Base-by-base conservation (phyloP, 2,329 filamentous ascomycete genomes). In the Colletotrichum tabaci region DNA sequence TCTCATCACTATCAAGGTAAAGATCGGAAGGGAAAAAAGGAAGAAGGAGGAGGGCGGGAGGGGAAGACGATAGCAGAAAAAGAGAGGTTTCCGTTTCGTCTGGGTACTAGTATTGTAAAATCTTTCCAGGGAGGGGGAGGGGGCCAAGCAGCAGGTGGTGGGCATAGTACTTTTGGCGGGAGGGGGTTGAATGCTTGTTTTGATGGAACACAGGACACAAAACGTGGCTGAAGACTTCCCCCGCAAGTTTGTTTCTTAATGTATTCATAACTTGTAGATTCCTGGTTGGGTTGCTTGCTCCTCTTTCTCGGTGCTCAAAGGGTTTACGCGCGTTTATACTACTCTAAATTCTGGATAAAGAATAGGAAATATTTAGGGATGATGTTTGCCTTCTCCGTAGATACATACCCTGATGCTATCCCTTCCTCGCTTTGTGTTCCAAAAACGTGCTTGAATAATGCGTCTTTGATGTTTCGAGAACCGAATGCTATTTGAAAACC, bases 121-220 rank as follows among this genome's bases (percentile, higher is more conserved):
- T 46, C 42, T 55, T n/a, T 50, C 2, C 35, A 9, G 1, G 8
- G 26, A 30, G 26, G 35, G 35, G 35, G 8, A 35, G 30, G 9
- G 30, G 30, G 30, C 2, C 8, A 35, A 35, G 30, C 8, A 35
- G 30, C 30, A 35, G 30, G 3, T 4, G n/a, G 15, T 18, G 18
- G 10, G 21, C 15, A 26, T 15, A 21, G 49, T n/a, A 46, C 18
- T 38, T 16, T 61, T 26, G 60, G 30, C 21, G 46, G 65, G 64
- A 56, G 63, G 44, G 53, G 53, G 47, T 26, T n/a, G 44, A 18
- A 13, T 55, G 53, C 66, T 55, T 55, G 26, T 60, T 16, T 61
- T 23, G 30, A 16, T 61, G 58, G 47, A 71, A 47, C 52, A 72
- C 69, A 70, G 60, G n/a, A 70, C 69, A 66, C 60, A 46, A 50